phyloP scores from a whole-genome alignment of 306 rosid genomes.

The Cucumis hystrix region DNA sequence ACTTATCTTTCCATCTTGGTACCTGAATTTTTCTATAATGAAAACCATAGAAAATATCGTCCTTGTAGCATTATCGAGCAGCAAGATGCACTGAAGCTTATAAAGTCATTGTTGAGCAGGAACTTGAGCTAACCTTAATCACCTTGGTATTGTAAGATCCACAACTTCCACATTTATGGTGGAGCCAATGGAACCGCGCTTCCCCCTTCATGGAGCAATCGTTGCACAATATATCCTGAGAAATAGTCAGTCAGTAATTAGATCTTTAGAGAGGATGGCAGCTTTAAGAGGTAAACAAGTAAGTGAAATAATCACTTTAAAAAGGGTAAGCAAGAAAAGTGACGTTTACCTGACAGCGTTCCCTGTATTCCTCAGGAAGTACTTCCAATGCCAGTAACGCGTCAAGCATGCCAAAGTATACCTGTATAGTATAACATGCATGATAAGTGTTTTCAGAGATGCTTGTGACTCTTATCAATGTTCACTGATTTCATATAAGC shows the following conservation, averaged over 20 bases:
- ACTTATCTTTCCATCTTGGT: background rate
- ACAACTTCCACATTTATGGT: constrained; percentile 36
- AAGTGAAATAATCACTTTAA: background rate
- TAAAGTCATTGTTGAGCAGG: constrained; percentile 8
- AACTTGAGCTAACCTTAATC: constrained; percentile 18
- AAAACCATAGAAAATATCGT: background rate
- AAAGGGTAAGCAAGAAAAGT: background rate
- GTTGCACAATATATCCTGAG: constrained; percentile 43
- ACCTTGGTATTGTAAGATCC: constrained; percentile 44
- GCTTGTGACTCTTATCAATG: background rate
- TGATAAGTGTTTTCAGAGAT: background rate
- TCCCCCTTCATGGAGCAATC: constrained; percentile 40
- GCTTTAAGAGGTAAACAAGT: background rate
- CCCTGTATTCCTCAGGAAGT: constrained; percentile 90
- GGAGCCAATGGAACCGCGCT: constrained; percentile 46
- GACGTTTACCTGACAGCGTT: constrained; percentile 57
- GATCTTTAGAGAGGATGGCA: background rate
- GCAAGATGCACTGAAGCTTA: constrained; percentile 1
- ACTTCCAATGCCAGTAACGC: constrained; percentile 87
- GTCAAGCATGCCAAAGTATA: constrained; percentile 98
- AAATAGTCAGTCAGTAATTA: background rate
- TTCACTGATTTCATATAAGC: background rate
- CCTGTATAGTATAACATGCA: constrained; percentile 31
- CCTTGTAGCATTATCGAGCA: background rate
- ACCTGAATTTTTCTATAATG: background rate